Percentiles rank a stretch among this genome's conserved stretches.
Conservation (phyloP, 805 yeast genomes). For the Candida ortonii region DNA sequence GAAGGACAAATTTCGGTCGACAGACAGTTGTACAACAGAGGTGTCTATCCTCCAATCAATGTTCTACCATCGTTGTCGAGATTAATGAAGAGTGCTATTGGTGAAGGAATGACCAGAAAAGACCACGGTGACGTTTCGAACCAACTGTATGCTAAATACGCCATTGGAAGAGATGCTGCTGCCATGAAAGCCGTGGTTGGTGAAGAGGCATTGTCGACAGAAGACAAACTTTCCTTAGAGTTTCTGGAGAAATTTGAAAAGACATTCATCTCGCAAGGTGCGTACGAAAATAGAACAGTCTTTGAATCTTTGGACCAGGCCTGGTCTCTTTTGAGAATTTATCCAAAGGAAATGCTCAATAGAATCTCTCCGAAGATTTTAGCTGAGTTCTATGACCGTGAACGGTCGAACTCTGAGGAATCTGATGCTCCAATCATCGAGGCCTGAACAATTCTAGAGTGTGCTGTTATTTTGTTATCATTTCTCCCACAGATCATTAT, state of each 20-base stretch:
- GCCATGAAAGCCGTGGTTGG: conserved; percentile 99
- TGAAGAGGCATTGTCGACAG: conserved; percentile 97
- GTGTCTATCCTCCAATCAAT: conserved; percentile 98
- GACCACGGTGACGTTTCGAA: conserved; percentile 99
- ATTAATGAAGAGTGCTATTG: conserved; percentile 98
- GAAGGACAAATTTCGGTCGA: conserved; percentile 98
- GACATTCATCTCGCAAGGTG: conserved; percentile 93
- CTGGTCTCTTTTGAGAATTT: conserved; percentile 96
- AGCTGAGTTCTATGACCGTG: conserved; percentile 92
- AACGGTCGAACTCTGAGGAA: conserved; percentile 56
- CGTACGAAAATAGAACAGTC: conserved; percentile 91
- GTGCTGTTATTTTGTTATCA: no score
- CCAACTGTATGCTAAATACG: conserved; percentile 98
- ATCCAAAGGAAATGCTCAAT: conserved; percentile 98
- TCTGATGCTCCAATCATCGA: conserved; percentile 26
- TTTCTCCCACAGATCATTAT: no score
- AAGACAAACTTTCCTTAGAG: conserved; percentile 95
- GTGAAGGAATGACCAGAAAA: conserved; percentile 99
- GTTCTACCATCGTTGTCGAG: conserved; percentile 97
- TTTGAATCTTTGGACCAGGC: conserved; percentile 97
- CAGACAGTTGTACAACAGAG: conserved; percentile 93
- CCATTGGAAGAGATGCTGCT: conserved; percentile 99
- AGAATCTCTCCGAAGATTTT: conserved; percentile 97
- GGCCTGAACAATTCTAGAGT: conserved; percentile 16
- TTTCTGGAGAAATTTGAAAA: conserved; percentile 97